Percentiles rank a stretch among this genome's conserved stretches.
Evolutionary conservation across 192 early-diverging fungal genomes (phyloP).

Genomic region (Dissophora globulifera): DNA sequence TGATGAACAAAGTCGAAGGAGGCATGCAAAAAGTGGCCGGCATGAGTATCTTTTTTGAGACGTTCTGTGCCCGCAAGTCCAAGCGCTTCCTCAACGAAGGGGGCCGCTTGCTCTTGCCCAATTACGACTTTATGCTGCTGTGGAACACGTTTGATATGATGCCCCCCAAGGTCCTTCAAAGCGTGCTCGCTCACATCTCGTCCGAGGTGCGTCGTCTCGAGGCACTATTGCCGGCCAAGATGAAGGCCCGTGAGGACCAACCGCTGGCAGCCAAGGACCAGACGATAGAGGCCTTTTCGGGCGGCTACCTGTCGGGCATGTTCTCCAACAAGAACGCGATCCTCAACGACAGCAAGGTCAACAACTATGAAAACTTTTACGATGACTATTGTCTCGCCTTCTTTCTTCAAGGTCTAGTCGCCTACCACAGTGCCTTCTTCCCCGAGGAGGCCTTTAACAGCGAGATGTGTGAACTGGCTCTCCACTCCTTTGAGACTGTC

Average conservation of each 20-base stretch:
- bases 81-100: slow-evolving; percentile 80
- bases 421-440: slow-evolving; percentile 69
- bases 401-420: slow-evolving; percentile 72
- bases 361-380: slow-evolving; percentile 66
- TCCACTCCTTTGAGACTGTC: slow-evolving; percentile 55
- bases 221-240: slow-evolving; percentile 28
- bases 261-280: slow-evolving; percentile 45
- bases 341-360: slow-evolving; percentile 35
- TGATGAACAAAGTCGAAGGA: slow-evolving; percentile 76
- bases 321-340: slow-evolving; percentile 42
- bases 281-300: slow-evolving; percentile 43
- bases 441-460: slow-evolving; percentile 52
- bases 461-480: slow-evolving; percentile 40
- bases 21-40: slow-evolving; percentile 85
- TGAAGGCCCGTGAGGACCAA: slow-evolving; percentile 34
- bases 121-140: slow-evolving; percentile 78
- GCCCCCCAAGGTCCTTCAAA: slow-evolving; percentile 54
- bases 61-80: slow-evolving; percentile 85
- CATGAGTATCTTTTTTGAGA: slow-evolving; percentile 86
- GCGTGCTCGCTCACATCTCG: slow-evolving; percentile 31
- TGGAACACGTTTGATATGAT: slow-evolving; percentile 82
- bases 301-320: slow-evolving; percentile 54
- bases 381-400: slow-evolving; percentile 83
- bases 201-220: slow-evolving; percentile 31
- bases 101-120: slow-evolving; percentile 77